Base-by-base conservation (phyloP, 805 yeast species). In the Starmerella geochares region DNA sequence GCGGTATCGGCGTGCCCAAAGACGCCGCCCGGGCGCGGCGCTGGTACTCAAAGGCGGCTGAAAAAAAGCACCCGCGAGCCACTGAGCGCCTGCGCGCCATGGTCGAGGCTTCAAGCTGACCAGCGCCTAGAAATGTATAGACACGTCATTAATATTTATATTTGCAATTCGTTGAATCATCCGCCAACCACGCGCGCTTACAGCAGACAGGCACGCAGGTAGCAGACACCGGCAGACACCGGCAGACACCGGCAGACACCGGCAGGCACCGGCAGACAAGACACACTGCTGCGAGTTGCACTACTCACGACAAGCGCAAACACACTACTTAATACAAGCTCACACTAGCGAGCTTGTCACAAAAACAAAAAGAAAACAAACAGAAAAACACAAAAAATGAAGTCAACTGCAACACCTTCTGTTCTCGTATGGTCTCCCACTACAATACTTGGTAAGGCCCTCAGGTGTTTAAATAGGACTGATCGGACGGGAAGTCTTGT, bases 1-100 rank as follows among this genome's bases (percentile, higher is more conserved):
- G 72, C 48, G 90, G 88, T 1, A 72, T 83, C 42, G 94, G 94
- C 13, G 75, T 79, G 50, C 65, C 68, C 3, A 65, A 65, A 28
- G 74, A 78, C 60, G 19, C 66, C 35, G 69, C 66, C 16, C 68
- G 73, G 62, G 82, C 87, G 1, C 63, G 64, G 46, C 62, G 66
- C 47, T 81, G 79, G 70, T 83, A 78, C 60, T 65, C 66, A 49
- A 70, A 73, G 47, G 86, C 90, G 17, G 81, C 84, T 0, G 70
- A 77, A 11, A 74, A 77, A 56, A 82, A 83, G 3, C 81, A 79
- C 54, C 70, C 72, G 8, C 76, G 75, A 62, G 85, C 87, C 7
- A 41, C 35, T 17, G 45, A 38, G 42, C 42, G 42, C 20, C 8
- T 38, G 42, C 42, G 42, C 31, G 17, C 27, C 25, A 25, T 38